Base-by-base conservation (phyloP, 768 basidiomycete genomes). In the Porphyrellus cyaneotinctus region DNA sequence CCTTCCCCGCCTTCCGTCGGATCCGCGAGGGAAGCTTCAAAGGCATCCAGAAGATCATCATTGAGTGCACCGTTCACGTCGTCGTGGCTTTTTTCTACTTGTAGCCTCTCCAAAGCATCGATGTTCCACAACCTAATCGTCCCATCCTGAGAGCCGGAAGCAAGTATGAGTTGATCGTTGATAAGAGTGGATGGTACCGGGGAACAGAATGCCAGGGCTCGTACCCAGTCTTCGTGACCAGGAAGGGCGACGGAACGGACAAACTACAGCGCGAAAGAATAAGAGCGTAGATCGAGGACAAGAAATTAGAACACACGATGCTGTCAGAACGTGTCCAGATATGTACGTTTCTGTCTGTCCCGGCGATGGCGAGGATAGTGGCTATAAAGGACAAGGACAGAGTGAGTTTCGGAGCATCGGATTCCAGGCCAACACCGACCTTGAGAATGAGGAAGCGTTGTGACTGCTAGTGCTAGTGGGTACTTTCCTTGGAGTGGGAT, bases 151-250 rank as follows among this genome's bases (percentile, higher is more conserved):
- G 94, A 95, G 2, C 93, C 97, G 22, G 94, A 95, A 1, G 97
- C 95, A 33, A 99, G 76, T 0, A 88, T 66, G 9, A 97, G 75
- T 28, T 77, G 71, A n/a, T 76, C 72, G 31, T 49, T 31, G 17
- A 42, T 24, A 43, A 39, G 28, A 3, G 22, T 63, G 4, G 66
- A 54, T 6, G 61, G 56, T 17, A 50, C 42, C 12, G 75, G 70
- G 1, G 60, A 38, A 41, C 74, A 74, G 67, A 97, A 93, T 2
- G 85, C 78, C 33, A 98, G 79, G 54, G 83, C 77, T 48, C 88
- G 84, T 49, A 98, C 79, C 97, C 97, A 99, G 63, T 99, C 95
- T 75, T 97, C 91, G 63, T 99, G 97, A 2, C 97, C 97, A 13
- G 80, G 72, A 43, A 91, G 74, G 0, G 74, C 70, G 4, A 81